Evolutionary conservation across 495 filamentous ascomycete species (phyloP).

Genomic region (Cladorrhinum samala): DNA sequence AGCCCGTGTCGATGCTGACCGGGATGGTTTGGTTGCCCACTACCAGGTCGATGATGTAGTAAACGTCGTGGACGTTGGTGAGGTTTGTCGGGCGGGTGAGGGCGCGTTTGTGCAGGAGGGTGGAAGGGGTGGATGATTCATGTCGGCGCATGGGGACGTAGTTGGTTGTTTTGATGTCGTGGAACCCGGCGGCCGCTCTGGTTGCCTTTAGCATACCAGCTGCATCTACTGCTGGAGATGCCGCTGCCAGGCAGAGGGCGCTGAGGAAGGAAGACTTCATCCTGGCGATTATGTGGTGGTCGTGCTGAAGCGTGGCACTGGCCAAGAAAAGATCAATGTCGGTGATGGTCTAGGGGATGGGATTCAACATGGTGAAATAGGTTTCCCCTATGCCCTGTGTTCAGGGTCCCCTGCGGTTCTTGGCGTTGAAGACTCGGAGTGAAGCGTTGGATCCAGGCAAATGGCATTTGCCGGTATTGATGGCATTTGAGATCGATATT

Average conservation of each 20-base stretch:
- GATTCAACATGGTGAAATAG: not conserved
- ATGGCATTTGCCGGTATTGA: constrained; percentile 13
- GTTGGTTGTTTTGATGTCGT: constrained; percentile 1
- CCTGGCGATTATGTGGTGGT: not conserved
- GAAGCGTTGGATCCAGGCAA: not conserved
- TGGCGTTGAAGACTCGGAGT: too few relatives aligned
- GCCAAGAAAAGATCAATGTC: not conserved
- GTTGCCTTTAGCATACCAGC: not conserved
- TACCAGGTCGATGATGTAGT: constrained; percentile 30
- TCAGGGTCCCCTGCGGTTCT: too few relatives aligned
- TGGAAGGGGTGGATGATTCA: not conserved
- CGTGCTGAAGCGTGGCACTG: not conserved
- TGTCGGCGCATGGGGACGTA: constrained; percentile 9
- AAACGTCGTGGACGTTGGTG: constrained; percentile 27
- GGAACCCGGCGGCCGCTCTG: not conserved
- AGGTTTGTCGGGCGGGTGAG: constrained; percentile 9
- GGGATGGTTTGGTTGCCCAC: constrained; percentile 42
- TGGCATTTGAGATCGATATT: not conserved
- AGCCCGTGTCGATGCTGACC: constrained; percentile 56
- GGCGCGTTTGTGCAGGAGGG: not conserved
- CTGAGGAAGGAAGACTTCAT: not conserved
- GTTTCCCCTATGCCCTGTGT: not conserved
- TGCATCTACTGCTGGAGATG: not conserved
- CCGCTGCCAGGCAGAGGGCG: not conserved
- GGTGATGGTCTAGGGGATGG: not conserved